Evolutionary conservation across 2,329 filamentous ascomycete species (phyloP), one percentile per base, ranked within the genome.

Genomic region (Pyrenochaeta sp.): DNA sequence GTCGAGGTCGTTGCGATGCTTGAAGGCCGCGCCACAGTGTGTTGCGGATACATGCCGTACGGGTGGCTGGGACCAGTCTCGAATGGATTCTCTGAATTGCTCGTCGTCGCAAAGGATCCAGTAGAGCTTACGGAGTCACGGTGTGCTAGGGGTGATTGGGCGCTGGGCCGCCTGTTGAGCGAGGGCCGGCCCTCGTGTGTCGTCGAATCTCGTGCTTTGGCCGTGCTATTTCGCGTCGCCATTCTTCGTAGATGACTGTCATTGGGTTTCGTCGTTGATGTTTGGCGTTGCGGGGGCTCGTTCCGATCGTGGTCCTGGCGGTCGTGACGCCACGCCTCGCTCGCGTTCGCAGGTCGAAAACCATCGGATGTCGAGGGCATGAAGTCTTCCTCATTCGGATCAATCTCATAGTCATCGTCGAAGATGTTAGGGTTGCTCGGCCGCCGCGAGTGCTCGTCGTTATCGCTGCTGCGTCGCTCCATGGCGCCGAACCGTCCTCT

Each of bases 21-120:
- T 25, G 85, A 81, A 8, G 87, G 85, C 54, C 87, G 82, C 69
- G 66, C 80, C 73, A 79, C 72, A 37, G 67, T 78, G 53, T 88
- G 86, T 73, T 96, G 92, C 6, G 90, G 87, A 75, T 96, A 96
- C 87, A 94, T 90, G 66, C 86, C 87, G 74, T 96, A 96, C 0
- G 92, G 91, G 76, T 95, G 91, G 52, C 91, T 95, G 19, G 92
- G 92, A 2, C 88, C 90, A 3, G 88, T 90, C 52, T 85, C 85
- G 64, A 92, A 91, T 12, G 90, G 90, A 56, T 86, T 89, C 56
- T 91, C 84, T 3, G 82, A 78, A 34, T 75, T 74, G 40, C 71
- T 71, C 56, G 72, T 78, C 15, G 77, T 77, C 32, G 74, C 75
- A 58, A 78, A 79, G 5, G 81, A 82, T 3, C 75, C 81, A 3